These are phyloP conservation scores for Nitzschia inconspicua DNA, from an alignment of 108 stramenopile species.

Conservation along the genomic window DNA sequence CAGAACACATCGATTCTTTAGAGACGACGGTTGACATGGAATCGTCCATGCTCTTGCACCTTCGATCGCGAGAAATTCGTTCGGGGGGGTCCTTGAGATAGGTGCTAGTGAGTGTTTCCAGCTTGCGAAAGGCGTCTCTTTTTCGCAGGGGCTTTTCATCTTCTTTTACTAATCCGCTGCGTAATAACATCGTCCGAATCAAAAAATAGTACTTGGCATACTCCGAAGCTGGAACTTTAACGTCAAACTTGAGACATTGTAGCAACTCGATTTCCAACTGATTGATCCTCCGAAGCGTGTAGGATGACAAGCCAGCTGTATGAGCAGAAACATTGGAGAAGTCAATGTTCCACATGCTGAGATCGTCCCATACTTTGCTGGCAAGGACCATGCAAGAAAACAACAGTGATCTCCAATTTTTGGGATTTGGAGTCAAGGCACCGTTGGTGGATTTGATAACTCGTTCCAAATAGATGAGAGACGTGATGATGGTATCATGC, in stretches of 20 bases:
- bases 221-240: conserved; percentile 89
- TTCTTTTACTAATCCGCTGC: conserved; percentile 57
- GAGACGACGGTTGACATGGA: background rate
- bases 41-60: conserved; percentile 25
- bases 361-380: conserved; percentile 97
- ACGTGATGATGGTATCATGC: conserved; percentile 93
- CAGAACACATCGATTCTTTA: background rate
- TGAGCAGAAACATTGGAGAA: conserved; percentile 69
- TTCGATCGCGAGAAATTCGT: conserved; percentile 5
- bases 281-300: conserved; percentile 87
- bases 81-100: background rate
- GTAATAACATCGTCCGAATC: conserved; percentile 77
- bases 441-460: conserved; percentile 88
- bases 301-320: conserved; percentile 37
- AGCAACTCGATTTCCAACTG: conserved; percentile 84
- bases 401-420: conserved; percentile 89
- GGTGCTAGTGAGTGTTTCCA: conserved; percentile 2
- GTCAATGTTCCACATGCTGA: conserved; percentile 96
- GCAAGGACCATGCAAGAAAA: conserved; percentile 92
- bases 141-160: conserved; percentile 18
- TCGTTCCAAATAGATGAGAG: conserved; percentile 94
- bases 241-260: conserved; percentile 69
- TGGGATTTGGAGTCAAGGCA: conserved; percentile 48
- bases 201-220: conserved; percentile 95
- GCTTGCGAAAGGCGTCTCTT: conserved; percentile 1